Conservation (phyloP, 23 red algal genomes). For the Gracilariopsis chorda region DNA sequence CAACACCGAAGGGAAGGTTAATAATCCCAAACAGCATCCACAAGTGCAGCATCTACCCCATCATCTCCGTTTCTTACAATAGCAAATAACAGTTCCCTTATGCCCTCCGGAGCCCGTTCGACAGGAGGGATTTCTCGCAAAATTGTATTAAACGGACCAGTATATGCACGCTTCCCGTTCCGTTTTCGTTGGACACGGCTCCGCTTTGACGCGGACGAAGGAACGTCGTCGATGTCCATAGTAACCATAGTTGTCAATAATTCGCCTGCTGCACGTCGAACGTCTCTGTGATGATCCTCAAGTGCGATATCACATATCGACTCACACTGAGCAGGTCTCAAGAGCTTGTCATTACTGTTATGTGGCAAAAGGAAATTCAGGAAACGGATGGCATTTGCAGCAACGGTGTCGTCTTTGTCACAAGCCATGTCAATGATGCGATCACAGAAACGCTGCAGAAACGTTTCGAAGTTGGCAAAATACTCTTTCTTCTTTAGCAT, state of each 20-base stretch:
- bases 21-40: constrained; percentile 73
- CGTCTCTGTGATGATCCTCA: constrained; percentile 19
- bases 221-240: not conserved
- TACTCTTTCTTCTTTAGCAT: constrained; percentile 56
- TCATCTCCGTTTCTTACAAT: not conserved
- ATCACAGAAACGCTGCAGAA: constrained; percentile 67
- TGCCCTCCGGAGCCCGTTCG: constrained; percentile 7
- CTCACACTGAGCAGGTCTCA: not conserved
- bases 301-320: constrained; percentile 39
- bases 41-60: not conserved
- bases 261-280: constrained; percentile 50
- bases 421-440: constrained; percentile 83
- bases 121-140: constrained; percentile 22
- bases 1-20: constrained; percentile 66
- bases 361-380: constrained; percentile 35
- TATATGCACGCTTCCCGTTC: not conserved
- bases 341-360: not conserved
- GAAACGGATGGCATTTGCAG: constrained; percentile 60
- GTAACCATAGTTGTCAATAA: constrained; percentile 40
- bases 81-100: constrained; percentile 49
- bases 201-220: not conserved
- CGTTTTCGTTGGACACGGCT: not conserved
- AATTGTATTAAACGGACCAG: not conserved
- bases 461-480: constrained; percentile 56
- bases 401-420: constrained; percentile 80